phyloP scores from a whole-genome alignment of 441 rosid genomes.

The Adansonia rubrostipa region DNA sequence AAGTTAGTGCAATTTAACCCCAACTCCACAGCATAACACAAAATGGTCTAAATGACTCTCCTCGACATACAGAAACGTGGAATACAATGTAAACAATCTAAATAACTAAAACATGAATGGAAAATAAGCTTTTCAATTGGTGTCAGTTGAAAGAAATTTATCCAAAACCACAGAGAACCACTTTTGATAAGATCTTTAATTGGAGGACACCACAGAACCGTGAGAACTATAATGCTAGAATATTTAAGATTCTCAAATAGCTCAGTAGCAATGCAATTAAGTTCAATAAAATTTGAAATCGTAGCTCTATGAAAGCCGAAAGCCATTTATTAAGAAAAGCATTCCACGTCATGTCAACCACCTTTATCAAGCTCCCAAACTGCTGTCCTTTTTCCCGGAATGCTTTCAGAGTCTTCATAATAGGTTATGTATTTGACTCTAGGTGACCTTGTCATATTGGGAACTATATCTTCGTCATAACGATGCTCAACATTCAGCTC shows the following conservation, averaged over 20 bases:
- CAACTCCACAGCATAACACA: neutral
- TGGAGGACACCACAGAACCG: neutral
- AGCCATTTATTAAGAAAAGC: slow-evolving; percentile 20
- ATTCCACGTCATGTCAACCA: slow-evolving; percentile 38
- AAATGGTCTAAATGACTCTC: slow-evolving; percentile 5
- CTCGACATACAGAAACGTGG: neutral
- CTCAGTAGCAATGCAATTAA: slow-evolving; percentile 11
- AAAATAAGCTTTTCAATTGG: neutral
- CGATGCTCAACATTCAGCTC: slow-evolving; percentile 79
- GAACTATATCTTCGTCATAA: slow-evolving; percentile 67
- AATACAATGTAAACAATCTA: slow-evolving; percentile 19
- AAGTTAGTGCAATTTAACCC: neutral
- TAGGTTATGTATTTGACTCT: slow-evolving; percentile 84
- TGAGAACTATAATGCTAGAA: slow-evolving; percentile 17
- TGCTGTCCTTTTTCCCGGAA: slow-evolving; percentile 87
- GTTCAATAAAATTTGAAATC: slow-evolving; percentile 12
- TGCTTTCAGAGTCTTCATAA: slow-evolving; percentile 92
- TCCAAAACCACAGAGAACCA: slow-evolving; percentile 19
- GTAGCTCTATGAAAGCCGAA: slow-evolving; percentile 16
- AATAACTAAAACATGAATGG: slow-evolving; percentile 1
- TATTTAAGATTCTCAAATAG: slow-evolving; percentile 18
- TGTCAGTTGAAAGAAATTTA: slow-evolving; percentile 14
- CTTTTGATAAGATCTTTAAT: slow-evolving; percentile 1
- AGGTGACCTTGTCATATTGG: slow-evolving; percentile 86
- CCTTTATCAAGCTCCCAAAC: slow-evolving; percentile 99